Evolutionary conservation across 192 early-diverging fungal species (phyloP).

Genomic region (Podila horticola): DNA sequence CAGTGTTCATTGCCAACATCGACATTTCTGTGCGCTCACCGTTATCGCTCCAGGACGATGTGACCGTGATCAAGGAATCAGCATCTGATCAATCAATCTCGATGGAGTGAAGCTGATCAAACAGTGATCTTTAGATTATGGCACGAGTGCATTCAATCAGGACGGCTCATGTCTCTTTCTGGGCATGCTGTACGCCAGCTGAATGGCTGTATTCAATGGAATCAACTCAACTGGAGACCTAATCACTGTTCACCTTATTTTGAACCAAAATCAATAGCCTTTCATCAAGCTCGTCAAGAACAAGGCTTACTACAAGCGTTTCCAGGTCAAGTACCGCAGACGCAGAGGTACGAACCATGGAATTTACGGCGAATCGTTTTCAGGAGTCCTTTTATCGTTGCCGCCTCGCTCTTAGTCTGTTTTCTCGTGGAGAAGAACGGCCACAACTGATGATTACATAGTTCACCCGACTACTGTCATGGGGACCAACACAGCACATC

Average conservation of each 20-base stretch:
- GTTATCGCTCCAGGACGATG: too few relatives aligned
- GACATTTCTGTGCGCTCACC: too few relatives aligned
- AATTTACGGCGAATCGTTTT: too few relatives aligned
- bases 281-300: slow-evolving; percentile 93
- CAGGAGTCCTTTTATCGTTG: not conserved
- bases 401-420: not conserved
- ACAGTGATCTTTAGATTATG: too few relatives aligned
- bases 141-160: too few relatives aligned
- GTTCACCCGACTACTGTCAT: slow-evolving; percentile 79
- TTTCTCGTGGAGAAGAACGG: not conserved
- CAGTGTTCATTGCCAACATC: too few relatives aligned
- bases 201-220: not conserved
- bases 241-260: not conserved
- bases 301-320: slow-evolving; percentile 99
- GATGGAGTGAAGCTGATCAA: too few relatives aligned
- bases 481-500: slow-evolving; percentile 66
- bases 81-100: too few relatives aligned
- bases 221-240: not conserved
- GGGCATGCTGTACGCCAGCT: not conserved
- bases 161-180: too few relatives aligned
- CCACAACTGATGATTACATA: slow-evolving; percentile 78
- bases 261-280: slow-evolving; percentile 50
- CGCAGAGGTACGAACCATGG: slow-evolving; percentile 78
- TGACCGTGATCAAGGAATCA: too few relatives aligned
- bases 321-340: slow-evolving; percentile 99